Evolutionary conservation across 2,329 filamentous ascomycete genomes (phyloP).

Genomic region (Neocucurbitaria cava): DNA sequence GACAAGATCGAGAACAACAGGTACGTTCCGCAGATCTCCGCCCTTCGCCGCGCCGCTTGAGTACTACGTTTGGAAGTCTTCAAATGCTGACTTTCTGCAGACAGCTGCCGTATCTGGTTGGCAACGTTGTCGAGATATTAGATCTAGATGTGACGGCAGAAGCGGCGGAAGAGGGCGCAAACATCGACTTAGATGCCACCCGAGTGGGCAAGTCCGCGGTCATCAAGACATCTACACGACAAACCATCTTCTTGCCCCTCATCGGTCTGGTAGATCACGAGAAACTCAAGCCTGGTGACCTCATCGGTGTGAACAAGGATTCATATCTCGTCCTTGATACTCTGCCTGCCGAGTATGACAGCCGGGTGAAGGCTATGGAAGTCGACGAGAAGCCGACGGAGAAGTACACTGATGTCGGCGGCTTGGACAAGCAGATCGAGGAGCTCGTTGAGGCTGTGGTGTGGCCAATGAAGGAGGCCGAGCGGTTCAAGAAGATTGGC

Average conservation of each 20-base stretch:
- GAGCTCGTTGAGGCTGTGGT: conserved; percentile 98
- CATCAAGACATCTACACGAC: conserved; percentile 98
- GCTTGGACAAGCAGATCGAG: conserved; percentile 98
- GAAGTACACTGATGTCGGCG: conserved; percentile 98
- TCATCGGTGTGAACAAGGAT: conserved; percentile 99
- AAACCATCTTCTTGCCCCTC: conserved; percentile 97
- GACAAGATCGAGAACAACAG: conserved; percentile 99
- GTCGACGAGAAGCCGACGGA: conserved; percentile 99
- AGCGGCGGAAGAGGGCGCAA: conserved; percentile 95
- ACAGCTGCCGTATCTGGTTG: conserved; percentile 96
- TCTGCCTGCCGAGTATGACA: conserved; percentile 96
- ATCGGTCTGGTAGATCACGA: conserved; percentile 97
- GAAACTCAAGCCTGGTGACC: conserved; percentile 90
- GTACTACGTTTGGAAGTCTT: background rate
- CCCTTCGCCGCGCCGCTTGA: conserved; percentile 1
- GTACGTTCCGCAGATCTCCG: conserved; percentile 58
- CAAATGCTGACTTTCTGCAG: conserved; percentile 55
- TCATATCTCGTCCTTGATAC: conserved; percentile 98
- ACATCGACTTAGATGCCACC: conserved; percentile 96
- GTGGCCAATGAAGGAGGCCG: conserved; percentile 99
- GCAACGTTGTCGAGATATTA: conserved; percentile 96
- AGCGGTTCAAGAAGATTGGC: conserved; percentile 98
- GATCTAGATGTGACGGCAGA: conserved; percentile 96
- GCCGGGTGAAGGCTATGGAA: conserved; percentile 99
- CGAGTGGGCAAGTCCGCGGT: conserved; percentile 97